phyloP scores from a whole-genome alignment of 495 filamentous ascomycete genomes.

The Penicillium odoratum region DNA sequence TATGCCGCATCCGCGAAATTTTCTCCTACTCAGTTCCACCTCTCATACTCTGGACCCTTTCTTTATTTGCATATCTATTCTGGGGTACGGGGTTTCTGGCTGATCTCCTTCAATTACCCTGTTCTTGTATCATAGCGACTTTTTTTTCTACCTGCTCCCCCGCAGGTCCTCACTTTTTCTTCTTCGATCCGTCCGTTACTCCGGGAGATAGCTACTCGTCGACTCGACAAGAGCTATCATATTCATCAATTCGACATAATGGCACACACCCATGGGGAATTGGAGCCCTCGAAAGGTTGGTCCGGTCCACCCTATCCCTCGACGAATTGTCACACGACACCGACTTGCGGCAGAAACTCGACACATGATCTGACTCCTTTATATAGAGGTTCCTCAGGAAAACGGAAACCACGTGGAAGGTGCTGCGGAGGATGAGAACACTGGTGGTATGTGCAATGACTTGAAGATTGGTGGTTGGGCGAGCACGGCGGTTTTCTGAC shows the following conservation, averaged over 20 bases:
- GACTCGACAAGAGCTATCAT: constrained; percentile 20
- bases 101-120: constrained; percentile 43
- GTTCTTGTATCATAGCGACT: constrained; percentile 40
- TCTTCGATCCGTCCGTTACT: constrained; percentile 18
- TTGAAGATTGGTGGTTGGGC: not conserved
- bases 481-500: constrained; percentile 15
- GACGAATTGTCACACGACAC: constrained; percentile 14
- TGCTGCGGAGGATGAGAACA: constrained; percentile 40
- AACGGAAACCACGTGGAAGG: constrained; percentile 38
- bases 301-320: constrained; percentile 4
- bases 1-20: constrained; percentile 47
- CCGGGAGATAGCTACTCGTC: constrained; percentile 21
- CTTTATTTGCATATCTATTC: constrained; percentile 28
- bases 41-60: constrained; percentile 27
- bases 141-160: constrained; percentile 24
- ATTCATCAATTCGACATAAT: constrained; percentile 32
- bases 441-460: constrained; percentile 37
- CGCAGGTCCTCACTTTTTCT: constrained; percentile 20
- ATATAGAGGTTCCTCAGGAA: constrained; percentile 39
- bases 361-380: constrained; percentile 22
- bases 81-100: constrained; percentile 40
- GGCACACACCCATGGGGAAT: constrained; percentile 45
- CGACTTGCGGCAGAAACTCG: constrained; percentile 10
- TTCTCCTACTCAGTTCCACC: constrained; percentile 37
- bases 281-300: constrained; percentile 47